phyloP scores from a whole-genome alignment of 139 green algal genomes.

The Coelastrella sp. region DNA sequence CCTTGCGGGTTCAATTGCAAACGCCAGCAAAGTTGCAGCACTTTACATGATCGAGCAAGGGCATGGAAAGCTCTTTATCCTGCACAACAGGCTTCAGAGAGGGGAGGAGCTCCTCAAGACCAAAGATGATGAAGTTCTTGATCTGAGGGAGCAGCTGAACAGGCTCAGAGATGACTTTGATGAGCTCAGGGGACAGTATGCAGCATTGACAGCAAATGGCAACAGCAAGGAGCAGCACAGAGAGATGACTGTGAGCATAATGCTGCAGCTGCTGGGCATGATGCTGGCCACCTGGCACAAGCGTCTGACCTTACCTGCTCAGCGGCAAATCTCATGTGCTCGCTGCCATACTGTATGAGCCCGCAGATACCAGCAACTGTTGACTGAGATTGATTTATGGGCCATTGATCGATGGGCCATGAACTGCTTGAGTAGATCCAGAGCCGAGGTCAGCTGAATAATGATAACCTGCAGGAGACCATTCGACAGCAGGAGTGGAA shows the following conservation, averaged over 20 bases:
- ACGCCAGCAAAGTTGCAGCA: not conserved
- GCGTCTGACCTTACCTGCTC: not conserved
- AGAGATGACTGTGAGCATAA: constrained; percentile 29
- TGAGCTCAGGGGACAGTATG: constrained; percentile 42
- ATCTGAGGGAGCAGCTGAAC: constrained; percentile 42
- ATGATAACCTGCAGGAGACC: constrained; percentile 51
- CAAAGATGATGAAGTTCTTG: constrained; percentile 17
- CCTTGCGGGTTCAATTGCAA: not conserved
- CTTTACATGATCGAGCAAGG: not conserved
- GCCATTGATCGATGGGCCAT: not conserved
- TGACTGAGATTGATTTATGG: not conserved
- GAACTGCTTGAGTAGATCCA: not conserved
- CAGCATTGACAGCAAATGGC: constrained; percentile 27
- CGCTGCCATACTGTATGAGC: no score
- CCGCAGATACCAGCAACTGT: not conserved
- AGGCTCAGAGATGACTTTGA: constrained; percentile 44
- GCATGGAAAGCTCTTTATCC: no score
- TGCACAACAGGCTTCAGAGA: constrained; percentile 26
- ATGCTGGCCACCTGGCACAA: not conserved
- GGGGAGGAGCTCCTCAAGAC: constrained; percentile 8
- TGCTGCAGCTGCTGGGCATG: no score
- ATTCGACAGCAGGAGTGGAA: constrained; percentile 71
- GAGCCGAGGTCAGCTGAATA: not conserved
- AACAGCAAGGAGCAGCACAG: constrained; percentile 43
- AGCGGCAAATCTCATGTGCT: not conserved